Evolutionary conservation across 2,329 filamentous ascomycete species (phyloP).

Genomic region (Ophioceras dolichostomum): DNA sequence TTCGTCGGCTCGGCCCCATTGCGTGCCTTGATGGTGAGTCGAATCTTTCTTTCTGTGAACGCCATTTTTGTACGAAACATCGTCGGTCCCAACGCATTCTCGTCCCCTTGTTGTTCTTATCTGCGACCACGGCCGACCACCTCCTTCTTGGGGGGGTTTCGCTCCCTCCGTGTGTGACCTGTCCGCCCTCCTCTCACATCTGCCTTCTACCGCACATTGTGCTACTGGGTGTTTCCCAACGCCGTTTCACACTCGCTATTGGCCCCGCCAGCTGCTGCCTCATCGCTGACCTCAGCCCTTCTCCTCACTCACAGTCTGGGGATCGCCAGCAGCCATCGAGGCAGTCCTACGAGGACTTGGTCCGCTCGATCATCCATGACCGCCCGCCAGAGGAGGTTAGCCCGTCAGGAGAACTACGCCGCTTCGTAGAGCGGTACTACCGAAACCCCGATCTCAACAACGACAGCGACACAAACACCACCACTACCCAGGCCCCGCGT

Average conservation of each 20-base stretch:
- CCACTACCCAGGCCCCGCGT: too few relatives aligned
- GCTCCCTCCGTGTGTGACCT: too few relatives aligned
- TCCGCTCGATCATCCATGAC: conserved; percentile 26
- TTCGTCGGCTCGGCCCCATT: not conserved
- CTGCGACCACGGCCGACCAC: not conserved
- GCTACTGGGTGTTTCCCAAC: not conserved
- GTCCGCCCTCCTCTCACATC: too few relatives aligned
- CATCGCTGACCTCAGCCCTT: not conserved
- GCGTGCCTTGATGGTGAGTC: conserved; percentile 4
- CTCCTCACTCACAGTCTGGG: conserved; percentile 16
- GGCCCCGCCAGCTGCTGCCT: too few relatives aligned
- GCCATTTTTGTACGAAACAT: too few relatives aligned
- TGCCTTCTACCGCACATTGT: too few relatives aligned
- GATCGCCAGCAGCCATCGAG: conserved; percentile 12
- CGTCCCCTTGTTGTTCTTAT: not conserved
- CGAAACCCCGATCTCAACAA: too few relatives aligned
- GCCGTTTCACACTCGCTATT: not conserved
- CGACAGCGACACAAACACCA: too few relatives aligned
- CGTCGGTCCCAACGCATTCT: not conserved
- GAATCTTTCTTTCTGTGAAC: not conserved
- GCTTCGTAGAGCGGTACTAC: conserved; percentile 28
- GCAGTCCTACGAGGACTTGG: conserved; percentile 17
- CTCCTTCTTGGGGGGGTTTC: not conserved
- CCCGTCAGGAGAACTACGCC: conserved; percentile 28
- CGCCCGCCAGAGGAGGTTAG: conserved; percentile 22